These are phyloP conservation scores for Monosporascus sp. DNA, from an alignment of 2,329 filamentous ascomycete genomes.

Conservation along the genomic window DNA sequence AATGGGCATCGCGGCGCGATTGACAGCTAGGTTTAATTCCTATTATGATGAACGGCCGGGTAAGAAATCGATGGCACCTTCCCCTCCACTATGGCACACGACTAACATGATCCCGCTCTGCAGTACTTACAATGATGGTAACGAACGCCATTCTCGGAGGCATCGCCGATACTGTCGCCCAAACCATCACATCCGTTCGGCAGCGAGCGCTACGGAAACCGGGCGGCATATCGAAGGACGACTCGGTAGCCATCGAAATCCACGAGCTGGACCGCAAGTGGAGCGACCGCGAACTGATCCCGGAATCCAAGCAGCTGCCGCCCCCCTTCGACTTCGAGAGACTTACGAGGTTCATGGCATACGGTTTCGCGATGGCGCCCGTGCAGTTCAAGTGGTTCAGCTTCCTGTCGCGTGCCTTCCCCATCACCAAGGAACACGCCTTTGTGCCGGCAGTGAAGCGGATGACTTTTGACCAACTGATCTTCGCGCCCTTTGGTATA, in stretches of 20 bases:
- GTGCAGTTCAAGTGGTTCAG: constrained; percentile 95
- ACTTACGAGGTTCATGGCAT: constrained; percentile 91
- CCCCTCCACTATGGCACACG: not conserved
- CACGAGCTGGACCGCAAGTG: constrained; percentile 79
- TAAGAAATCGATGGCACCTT: constrained; percentile 35
- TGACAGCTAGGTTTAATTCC: constrained; percentile 83
- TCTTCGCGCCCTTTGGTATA: constrained; percentile 87
- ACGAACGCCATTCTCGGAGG: constrained; percentile 95
- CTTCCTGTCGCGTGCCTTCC: constrained; percentile 76
- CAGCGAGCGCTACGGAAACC: constrained; percentile 60
- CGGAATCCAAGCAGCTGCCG: constrained; percentile 57
- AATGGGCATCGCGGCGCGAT: constrained; percentile 76
- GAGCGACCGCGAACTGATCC: constrained; percentile 59
- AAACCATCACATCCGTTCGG: constrained; percentile 81
- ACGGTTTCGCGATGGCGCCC: constrained; percentile 94
- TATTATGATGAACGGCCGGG: constrained; percentile 89
- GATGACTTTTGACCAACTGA: constrained; percentile 84
- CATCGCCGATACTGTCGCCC: constrained; percentile 92
- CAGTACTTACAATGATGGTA: constrained; percentile 97
- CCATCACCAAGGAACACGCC: constrained; percentile 71
- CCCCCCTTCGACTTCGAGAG: constrained; percentile 95
- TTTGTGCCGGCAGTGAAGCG: constrained; percentile 80
- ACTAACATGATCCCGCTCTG: constrained; percentile 1
- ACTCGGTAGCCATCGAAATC: constrained; percentile 79
- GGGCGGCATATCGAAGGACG: constrained; percentile 52